Evolutionary conservation across 2,329 filamentous ascomycete species (phyloP).

Genomic region (Clarireedia paspali): DNA sequence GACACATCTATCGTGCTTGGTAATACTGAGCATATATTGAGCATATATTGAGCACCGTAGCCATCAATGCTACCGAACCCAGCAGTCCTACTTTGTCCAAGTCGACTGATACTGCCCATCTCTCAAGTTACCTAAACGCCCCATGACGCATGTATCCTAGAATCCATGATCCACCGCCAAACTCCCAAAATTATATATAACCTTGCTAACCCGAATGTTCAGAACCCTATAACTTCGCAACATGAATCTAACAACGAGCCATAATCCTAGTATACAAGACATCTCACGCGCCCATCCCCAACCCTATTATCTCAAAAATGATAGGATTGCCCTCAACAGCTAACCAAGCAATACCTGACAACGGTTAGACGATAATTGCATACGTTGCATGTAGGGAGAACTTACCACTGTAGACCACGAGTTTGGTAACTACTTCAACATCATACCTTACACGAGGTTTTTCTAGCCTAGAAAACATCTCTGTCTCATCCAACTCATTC

Average conservation of each 20-base stretch:
- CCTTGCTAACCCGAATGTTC: background rate
- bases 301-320: conserved; percentile 35
- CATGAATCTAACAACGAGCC: too few relatives aligned
- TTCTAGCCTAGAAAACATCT: conserved; percentile 78
- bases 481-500: conserved; percentile 53
- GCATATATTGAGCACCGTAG: background rate
- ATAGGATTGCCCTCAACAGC: conserved; percentile 45
- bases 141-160: conserved; percentile 1
- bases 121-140: conserved; percentile 3
- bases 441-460: conserved; percentile 90
- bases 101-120: too few relatives aligned
- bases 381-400: conserved; percentile 14
- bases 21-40: background rate
- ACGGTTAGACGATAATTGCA: conserved; percentile 9
- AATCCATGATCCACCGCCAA: background rate
- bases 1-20: background rate
- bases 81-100: too few relatives aligned
- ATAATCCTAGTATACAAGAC: background rate
- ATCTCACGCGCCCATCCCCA: conserved; percentile 28
- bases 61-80: background rate
- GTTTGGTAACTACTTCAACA: conserved; percentile 95
- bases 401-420: conserved; percentile 88
- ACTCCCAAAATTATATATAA: background rate
- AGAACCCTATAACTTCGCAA: too few relatives aligned
- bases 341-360: conserved; percentile 70